A percentile compares a stretch with the other conserved stretches of the same genome.
Conservation (phyloP, 805 yeast species). For the Suhomyces sp. region DNA sequence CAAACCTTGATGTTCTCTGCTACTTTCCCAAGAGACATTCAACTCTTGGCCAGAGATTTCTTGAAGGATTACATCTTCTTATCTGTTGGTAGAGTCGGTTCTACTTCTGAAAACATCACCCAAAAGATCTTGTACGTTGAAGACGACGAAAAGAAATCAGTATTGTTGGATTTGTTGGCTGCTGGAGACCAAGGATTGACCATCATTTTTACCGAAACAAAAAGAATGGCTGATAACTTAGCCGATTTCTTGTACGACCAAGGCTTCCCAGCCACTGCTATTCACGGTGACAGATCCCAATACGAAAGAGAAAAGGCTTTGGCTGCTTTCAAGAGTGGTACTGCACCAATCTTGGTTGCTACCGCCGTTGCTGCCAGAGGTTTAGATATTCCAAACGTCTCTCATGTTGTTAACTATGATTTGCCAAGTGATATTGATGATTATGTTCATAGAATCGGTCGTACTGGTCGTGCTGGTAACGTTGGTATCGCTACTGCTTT, state of each 20-base stretch:
- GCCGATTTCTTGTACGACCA: conserved; percentile 88
- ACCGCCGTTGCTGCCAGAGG: conserved; percentile 99
- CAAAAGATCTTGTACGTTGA: conserved; percentile 92
- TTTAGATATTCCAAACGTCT: conserved; percentile 98
- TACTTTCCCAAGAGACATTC: conserved; percentile 98
- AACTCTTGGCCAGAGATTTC: conserved; percentile 95
- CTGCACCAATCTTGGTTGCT: conserved; percentile 92
- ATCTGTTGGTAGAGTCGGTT: conserved; percentile 98
- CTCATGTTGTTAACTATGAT: conserved; percentile 96
- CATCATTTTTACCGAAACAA: conserved; percentile 94
- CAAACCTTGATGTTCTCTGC: conserved; percentile 99
- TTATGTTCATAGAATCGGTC: conserved; percentile 98
- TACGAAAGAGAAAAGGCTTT: conserved; percentile 96
- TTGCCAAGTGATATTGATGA: conserved; percentile 97
- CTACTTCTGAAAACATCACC: conserved; percentile 97
- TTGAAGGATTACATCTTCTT: conserved; percentile 92
- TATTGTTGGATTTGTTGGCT: conserved; percentile 79
- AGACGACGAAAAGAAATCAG: conserved; percentile 85
- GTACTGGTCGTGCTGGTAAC: conserved; percentile 99
- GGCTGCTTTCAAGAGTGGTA: conserved; percentile 88
- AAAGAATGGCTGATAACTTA: conserved; percentile 96
- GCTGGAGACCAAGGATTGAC: conserved; percentile 82
- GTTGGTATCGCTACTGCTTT: conserved; percentile 98
- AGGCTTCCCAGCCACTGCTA: conserved; percentile 94
- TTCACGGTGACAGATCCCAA: conserved; percentile 99